A percentile compares a stretch with the other conserved stretches of the same genome.
phyloP scores from a whole-genome alignment of 371 early-diverging fungal genomes.

The Zychaea mexicana region DNA sequence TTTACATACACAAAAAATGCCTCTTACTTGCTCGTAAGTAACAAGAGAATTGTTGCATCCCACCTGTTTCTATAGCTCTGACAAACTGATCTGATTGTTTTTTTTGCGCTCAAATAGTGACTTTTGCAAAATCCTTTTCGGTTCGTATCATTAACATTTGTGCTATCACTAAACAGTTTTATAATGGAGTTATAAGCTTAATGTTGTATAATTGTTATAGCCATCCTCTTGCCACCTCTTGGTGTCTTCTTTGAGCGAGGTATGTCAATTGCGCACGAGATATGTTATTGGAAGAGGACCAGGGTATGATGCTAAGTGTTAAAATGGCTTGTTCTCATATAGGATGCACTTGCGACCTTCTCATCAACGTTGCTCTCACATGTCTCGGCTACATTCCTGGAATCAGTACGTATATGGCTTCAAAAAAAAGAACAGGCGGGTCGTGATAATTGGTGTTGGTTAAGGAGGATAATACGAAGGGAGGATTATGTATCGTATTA shows the following conservation, averaged over 20 bases:
- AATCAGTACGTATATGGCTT: conserved; percentile 37
- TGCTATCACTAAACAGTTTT: neutral
- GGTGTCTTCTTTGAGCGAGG: conserved; percentile 68
- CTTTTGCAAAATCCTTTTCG: conserved; percentile 43
- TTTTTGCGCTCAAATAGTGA: too few relatives aligned
- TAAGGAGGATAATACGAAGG: neutral
- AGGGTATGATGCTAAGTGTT: too few relatives aligned
- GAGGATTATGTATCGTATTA: neutral
- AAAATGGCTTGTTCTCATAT: neutral
- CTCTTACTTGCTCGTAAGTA: too few relatives aligned
- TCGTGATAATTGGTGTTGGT: too few relatives aligned
- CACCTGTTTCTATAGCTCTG: too few relatives aligned
- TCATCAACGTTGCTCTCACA: conserved; percentile 80
- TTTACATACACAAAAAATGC: conserved; percentile 17
- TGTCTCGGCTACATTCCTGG: conserved; percentile 84
- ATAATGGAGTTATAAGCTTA: too few relatives aligned
- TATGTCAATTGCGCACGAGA: neutral
- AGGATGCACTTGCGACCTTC: conserved; percentile 69
- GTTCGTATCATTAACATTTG: conserved; percentile 17
- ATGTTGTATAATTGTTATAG: too few relatives aligned
- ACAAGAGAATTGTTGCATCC: too few relatives aligned
- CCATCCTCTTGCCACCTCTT: conserved; percentile 68
- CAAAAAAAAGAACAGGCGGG: too few relatives aligned
- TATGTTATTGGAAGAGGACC: neutral
- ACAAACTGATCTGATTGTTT: conserved; percentile 40